phyloP scores from a whole-genome alignment of 2,329 filamentous ascomycete genomes.

The Paraconiothyrium brasiliense region DNA sequence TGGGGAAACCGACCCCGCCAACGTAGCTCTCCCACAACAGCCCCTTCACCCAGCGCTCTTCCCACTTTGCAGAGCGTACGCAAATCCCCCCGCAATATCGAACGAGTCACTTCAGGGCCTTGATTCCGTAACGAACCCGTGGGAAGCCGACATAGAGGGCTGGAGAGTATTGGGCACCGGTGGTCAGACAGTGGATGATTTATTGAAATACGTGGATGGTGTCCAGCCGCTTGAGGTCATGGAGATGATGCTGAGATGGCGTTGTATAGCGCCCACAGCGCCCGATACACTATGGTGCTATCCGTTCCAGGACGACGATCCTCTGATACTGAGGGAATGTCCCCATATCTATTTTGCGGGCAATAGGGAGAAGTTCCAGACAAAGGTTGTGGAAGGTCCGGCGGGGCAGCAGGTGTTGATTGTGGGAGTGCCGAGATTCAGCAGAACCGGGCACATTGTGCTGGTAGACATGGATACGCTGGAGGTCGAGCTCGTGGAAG shows the following conservation, averaged over 20 bases:
- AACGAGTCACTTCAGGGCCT: conserved; percentile 72
- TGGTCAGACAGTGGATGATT: conserved; percentile 92
- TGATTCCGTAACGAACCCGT: conserved; percentile 90
- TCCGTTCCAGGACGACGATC: conserved; percentile 93
- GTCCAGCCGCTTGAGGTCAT: conserved; percentile 85
- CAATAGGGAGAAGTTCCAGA: conserved; percentile 82
- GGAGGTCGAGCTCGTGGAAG: conserved; percentile 72
- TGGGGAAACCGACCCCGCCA: conserved; percentile 85
- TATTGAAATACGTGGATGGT: conserved; percentile 87
- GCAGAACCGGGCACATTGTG: conserved; percentile 79
- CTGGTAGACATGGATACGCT: conserved; percentile 87
- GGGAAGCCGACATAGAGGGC: conserved; percentile 89
- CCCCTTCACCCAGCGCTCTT: conserved; percentile 94
- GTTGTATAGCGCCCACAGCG: conserved; percentile 89
- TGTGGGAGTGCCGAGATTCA: conserved; percentile 85
- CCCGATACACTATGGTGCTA: conserved; percentile 98
- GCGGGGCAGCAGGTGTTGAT: conserved; percentile 77
- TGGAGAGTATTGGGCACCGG: conserved; percentile 87
- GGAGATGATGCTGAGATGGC: conserved; percentile 93
- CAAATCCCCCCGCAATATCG: conserved; percentile 56
- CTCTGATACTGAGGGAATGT: conserved; percentile 84
- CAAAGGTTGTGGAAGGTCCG: conserved; percentile 70
- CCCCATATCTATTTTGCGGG: conserved; percentile 93
- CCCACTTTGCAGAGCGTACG: conserved; percentile 75
- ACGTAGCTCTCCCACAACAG: conserved; percentile 89